Percentiles rank a stretch among this genome's conserved stretches.
Evolutionary conservation across 768 basidiomycete genomes (phyloP).

Genomic region (Lyophyllum atratum): DNA sequence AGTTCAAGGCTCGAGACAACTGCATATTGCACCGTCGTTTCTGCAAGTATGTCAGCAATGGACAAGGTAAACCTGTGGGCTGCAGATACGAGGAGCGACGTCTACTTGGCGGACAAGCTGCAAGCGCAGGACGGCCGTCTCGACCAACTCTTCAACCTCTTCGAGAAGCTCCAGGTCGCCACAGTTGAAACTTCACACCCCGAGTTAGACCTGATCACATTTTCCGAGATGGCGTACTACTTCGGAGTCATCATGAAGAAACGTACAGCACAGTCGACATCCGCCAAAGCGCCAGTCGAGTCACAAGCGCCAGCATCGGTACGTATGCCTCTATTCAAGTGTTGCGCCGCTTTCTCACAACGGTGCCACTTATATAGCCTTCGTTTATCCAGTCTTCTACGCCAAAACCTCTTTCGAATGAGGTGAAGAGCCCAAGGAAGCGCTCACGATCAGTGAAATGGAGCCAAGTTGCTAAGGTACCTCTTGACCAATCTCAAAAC

Average conservation of each 20-base stretch:
- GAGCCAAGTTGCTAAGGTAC: background rate
- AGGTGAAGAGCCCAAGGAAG: background rate
- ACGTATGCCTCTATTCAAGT: background rate
- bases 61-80: no score
- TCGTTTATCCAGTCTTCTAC: no score
- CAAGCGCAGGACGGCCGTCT: constrained; percentile 39
- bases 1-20: no score
- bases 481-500: background rate
- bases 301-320: background rate
- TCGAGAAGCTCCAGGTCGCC: constrained; percentile 41
- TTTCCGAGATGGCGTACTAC: constrained; percentile 36
- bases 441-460: background rate
- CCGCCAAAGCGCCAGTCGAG: background rate
- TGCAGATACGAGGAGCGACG: background rate
- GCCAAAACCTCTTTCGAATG: no score
- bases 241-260: constrained; percentile 41
- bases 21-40: no score
- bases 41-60: no score
- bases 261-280: background rate
- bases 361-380: background rate
- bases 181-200: constrained; percentile 42
- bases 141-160: constrained; percentile 34
- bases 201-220: constrained; percentile 40
- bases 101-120: constrained; percentile 32
- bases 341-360: background rate